Percentiles rank a stretch among this genome's conserved stretches.
Conservation (phyloP, 2,329 filamentous ascomycete genomes). For the Fusarium tricinctum region DNA sequence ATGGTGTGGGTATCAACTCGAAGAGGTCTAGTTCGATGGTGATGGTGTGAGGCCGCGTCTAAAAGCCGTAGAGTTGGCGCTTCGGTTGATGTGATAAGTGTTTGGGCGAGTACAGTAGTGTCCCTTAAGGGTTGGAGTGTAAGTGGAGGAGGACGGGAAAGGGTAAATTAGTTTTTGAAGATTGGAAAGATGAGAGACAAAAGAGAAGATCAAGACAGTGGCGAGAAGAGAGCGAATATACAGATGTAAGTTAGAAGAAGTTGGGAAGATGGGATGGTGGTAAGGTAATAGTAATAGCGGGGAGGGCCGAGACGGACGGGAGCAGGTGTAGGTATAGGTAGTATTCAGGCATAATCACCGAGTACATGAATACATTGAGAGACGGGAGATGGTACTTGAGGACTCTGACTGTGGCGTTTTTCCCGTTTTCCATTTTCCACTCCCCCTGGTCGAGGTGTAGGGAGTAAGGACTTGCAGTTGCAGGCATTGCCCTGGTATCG, state of each 20-base stretch:
- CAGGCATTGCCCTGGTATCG: constrained; percentile 39
- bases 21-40: constrained; percentile 46
- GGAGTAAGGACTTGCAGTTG: neutral
- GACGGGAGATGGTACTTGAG: constrained; percentile 47
- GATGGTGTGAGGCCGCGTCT: constrained; percentile 49
- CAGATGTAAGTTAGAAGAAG: constrained; percentile 20
- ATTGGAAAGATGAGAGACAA: constrained; percentile 9
- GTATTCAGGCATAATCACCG: constrained; percentile 50
- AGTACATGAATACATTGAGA: constrained; percentile 48
- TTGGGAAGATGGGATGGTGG: constrained; percentile 14
- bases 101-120: constrained; percentile 28
- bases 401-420: constrained; percentile 49
- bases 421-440: constrained; percentile 25
- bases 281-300: constrained; percentile 29
- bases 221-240: constrained; percentile 41
- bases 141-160: constrained; percentile 35
- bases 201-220: constrained; percentile 29
- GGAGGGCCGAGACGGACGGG: constrained; percentile 46
- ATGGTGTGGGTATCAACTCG: constrained; percentile 47
- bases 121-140: constrained; percentile 34
- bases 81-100: constrained; percentile 43
- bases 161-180: constrained; percentile 4
- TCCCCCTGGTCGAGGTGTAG: constrained; percentile 3
- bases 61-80: constrained; percentile 42
- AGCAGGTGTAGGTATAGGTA: constrained; percentile 39